These are phyloP conservation scores for Diplodia mutila DNA, from an alignment of 2,329 filamentous ascomycete species.

Conservation along the genomic window DNA sequence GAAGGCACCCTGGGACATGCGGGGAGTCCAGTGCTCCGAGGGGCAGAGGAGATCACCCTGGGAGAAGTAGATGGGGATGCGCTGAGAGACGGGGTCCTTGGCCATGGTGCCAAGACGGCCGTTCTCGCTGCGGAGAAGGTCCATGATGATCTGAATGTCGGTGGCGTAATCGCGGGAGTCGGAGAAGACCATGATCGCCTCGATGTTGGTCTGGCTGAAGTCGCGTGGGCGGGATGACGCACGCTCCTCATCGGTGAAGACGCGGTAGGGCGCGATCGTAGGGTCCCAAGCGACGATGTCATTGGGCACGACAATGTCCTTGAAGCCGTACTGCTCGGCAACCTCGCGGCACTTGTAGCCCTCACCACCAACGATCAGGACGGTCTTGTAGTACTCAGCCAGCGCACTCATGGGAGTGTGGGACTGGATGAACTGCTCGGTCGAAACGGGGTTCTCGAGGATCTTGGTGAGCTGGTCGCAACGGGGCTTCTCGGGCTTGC, in stretches of 20 bases:
- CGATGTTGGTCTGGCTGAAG: slow-evolving; percentile 72
- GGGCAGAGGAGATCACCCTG: slow-evolving; percentile 68
- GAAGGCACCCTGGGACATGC: slow-evolving; percentile 77
- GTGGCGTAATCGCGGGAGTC: slow-evolving; percentile 75
- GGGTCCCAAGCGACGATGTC: slow-evolving; percentile 73
- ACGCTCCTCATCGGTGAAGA: slow-evolving; percentile 70
- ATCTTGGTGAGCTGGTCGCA: slow-evolving; percentile 70
- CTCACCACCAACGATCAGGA: slow-evolving; percentile 75
- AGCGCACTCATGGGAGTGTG: slow-evolving; percentile 78
- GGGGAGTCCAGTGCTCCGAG: slow-evolving; percentile 62
- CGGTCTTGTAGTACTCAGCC: slow-evolving; percentile 75
- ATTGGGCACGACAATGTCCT: slow-evolving; percentile 73
- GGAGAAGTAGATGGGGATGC: slow-evolving; percentile 76
- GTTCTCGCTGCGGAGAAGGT: slow-evolving; percentile 69
- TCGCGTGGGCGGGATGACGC: slow-evolving; percentile 70
- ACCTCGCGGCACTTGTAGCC: slow-evolving; percentile 75
- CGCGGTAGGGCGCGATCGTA: slow-evolving; percentile 69
- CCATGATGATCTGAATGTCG: slow-evolving; percentile 77
- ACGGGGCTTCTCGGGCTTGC: slow-evolving; percentile 69
- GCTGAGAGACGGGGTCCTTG: slow-evolving; percentile 66
- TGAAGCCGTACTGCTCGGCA: slow-evolving; percentile 73
- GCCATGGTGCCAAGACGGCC: slow-evolving; percentile 67
- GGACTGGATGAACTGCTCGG: slow-evolving; percentile 76
- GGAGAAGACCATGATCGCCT: slow-evolving; percentile 75
- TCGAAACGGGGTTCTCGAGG: slow-evolving; percentile 65